These are phyloP conservation scores for Pestalotiopsis sp. DNA, from an alignment of 2,329 filamentous ascomycete species.

Conservation along the genomic window DNA sequence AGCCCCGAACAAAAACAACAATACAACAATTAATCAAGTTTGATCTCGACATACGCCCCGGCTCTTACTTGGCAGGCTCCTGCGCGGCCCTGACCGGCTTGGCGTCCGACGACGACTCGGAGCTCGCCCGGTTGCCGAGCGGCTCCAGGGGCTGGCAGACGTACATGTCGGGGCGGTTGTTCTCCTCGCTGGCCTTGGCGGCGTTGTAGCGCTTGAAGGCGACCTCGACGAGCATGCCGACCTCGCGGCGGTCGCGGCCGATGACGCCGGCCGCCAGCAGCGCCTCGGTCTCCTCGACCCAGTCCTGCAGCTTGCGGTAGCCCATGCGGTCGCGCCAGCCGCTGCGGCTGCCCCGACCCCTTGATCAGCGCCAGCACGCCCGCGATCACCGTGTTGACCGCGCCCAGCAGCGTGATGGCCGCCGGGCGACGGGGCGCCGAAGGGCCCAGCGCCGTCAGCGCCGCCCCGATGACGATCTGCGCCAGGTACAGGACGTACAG, in stretches of 20 bases:
- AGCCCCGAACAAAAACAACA: too few species aligned
- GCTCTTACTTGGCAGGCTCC: not conserved
- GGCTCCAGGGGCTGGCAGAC: slow-evolving; percentile 27
- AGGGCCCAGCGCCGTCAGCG: slow-evolving; percentile 47
- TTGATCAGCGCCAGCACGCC: slow-evolving; percentile 60
- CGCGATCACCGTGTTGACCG: slow-evolving; percentile 63
- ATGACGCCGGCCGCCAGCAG: slow-evolving; percentile 42
- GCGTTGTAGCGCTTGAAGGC: slow-evolving; percentile 46
- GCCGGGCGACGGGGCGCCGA: slow-evolving; percentile 49
- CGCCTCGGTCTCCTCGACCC: slow-evolving; percentile 55
- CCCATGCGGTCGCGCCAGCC: slow-evolving; percentile 47
- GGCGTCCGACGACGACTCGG: not conserved
- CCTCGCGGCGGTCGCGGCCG: slow-evolving; percentile 42
- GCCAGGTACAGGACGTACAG: slow-evolving; percentile 44
- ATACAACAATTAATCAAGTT: too few species aligned
- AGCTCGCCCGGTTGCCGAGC: slow-evolving; percentile 13
- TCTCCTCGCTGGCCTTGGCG: slow-evolving; percentile 41
- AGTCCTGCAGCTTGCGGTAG: slow-evolving; percentile 50
- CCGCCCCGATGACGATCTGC: slow-evolving; percentile 50
- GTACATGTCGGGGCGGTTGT: slow-evolving; percentile 41
- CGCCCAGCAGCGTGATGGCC: slow-evolving; percentile 59
- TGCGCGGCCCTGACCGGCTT: not conserved
- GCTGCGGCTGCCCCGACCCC: slow-evolving; percentile 50
- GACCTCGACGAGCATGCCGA: slow-evolving; percentile 42
- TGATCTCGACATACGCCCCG: too few species aligned